Evolutionary conservation across 164 flowering plant genomes (phyloP).

Genomic region (Amborella trichopoda): DNA sequence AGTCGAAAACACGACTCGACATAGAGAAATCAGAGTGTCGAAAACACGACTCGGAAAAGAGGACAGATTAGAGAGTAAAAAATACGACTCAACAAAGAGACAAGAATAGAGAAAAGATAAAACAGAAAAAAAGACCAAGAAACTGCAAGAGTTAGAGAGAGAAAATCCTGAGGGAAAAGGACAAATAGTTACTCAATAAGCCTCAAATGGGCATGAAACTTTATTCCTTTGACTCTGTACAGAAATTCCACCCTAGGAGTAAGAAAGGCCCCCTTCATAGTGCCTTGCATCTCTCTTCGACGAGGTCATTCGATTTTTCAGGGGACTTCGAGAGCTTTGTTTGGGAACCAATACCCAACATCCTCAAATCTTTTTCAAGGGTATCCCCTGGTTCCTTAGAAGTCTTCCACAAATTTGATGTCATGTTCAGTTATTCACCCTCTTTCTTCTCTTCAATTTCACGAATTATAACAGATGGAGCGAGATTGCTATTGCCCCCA

Average conservation of each 20-base stretch:
- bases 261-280: slow-evolving; percentile 38
- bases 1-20: no score
- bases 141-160: no score
- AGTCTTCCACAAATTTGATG: slow-evolving; percentile 38
- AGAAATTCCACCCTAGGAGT: slow-evolving; percentile 47
- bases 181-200: no score
- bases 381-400: slow-evolving; percentile 22
- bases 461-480: slow-evolving; percentile 50
- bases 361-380: slow-evolving; percentile 36
- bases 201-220: no score
- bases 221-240: slow-evolving; percentile 87
- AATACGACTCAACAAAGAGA: no score
- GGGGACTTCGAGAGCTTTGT: slow-evolving; percentile 65
- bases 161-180: no score
- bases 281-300: slow-evolving; percentile 41
- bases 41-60: no score
- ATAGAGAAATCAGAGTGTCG: no score
- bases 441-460: slow-evolving; percentile 43
- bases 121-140: no score
- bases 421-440: slow-evolving; percentile 27
- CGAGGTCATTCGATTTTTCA: slow-evolving; percentile 77
- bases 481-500: slow-evolving; percentile 50
- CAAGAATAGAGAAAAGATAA: no score
- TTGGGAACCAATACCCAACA: slow-evolving; percentile 49
- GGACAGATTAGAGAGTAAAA: no score